A percentile compares a stretch with the other conserved stretches of the same genome.
Evolutionary conservation across 163 green algal genomes (phyloP).

Genomic region (Scenedesmus sp.): DNA sequence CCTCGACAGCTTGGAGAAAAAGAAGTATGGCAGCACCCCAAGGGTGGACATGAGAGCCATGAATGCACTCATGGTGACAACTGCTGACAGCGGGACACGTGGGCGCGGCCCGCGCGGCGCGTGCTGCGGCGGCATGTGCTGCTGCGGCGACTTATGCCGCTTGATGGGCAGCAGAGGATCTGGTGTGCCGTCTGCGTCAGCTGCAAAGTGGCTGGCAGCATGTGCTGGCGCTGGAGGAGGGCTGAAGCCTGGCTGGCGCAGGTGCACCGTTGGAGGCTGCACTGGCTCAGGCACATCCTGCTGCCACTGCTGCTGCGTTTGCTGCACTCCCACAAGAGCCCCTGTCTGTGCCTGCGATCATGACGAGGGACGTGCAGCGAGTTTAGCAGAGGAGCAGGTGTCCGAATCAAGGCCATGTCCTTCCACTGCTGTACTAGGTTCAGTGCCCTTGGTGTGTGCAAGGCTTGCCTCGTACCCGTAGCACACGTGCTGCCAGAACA

Average conservation of each 20-base stretch:
- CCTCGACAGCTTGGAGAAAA: conserved; percentile 70
- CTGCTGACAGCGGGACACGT: conserved; percentile 54
- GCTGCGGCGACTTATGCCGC: background rate
- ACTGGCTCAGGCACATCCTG: conserved; percentile 4
- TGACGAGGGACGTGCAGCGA: background rate
- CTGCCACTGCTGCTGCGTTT: conserved; percentile 12
- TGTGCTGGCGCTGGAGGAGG: conserved; percentile 1
- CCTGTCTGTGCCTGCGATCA: background rate
- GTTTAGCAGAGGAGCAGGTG: background rate
- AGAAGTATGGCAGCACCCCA: conserved; percentile 95
- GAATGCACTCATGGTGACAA: conserved; percentile 80
- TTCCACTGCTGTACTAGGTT: background rate
- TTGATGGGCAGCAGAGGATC: too few species aligned
- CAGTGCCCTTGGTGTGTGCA: background rate
- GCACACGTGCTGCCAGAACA: background rate
- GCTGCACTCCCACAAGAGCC: background rate
- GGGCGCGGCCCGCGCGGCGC: background rate
- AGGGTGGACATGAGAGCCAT: conserved; percentile 91
- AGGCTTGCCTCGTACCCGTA: background rate
- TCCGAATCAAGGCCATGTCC: background rate
- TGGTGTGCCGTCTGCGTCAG: background rate
- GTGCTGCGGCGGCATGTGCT: background rate
- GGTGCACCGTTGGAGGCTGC: conserved; percentile 21
- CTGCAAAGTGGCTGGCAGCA: background rate
- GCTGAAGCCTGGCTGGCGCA: conserved; percentile 6